Evolutionary conservation across 2,329 filamentous ascomycete species (phyloP).

Genomic region (Fusarium brachygibbosum): DNA sequence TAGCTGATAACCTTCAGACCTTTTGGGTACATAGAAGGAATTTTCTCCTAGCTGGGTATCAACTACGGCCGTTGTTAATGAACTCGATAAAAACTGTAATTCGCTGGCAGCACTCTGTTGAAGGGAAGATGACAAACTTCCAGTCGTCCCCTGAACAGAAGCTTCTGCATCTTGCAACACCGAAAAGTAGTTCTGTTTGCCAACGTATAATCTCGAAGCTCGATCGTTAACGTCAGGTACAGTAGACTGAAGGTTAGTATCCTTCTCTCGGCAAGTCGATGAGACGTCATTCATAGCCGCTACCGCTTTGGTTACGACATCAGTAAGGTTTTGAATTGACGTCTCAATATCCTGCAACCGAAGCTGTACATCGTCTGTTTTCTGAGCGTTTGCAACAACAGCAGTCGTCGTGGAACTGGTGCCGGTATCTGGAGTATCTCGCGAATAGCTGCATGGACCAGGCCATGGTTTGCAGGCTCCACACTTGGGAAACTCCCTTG

Average conservation of each 20-base stretch:
- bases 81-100: conserved; percentile 2
- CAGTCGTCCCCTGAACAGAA: not conserved
- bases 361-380: not conserved
- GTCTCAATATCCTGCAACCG: not conserved
- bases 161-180: not conserved
- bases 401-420: accelerated
- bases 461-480: conserved; percentile 16
- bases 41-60: not conserved
- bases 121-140: not conserved
- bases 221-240: not conserved
- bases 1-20: conserved; percentile 1
- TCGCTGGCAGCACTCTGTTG: not conserved
- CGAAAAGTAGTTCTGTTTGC: not conserved
- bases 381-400: accelerated
- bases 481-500: conserved; percentile 14
- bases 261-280: no score
- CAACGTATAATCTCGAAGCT: not conserved
- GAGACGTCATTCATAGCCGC: not conserved
- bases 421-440: not conserved
- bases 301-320: not conserved
- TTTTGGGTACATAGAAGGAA: not conserved
- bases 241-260: not conserved
- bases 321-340: not conserved
- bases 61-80: not conserved
- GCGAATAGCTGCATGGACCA: conserved; percentile 5